phyloP scores from a whole-genome alignment of 108 stramenopile genomes.

The Heterococcus sp. region DNA sequence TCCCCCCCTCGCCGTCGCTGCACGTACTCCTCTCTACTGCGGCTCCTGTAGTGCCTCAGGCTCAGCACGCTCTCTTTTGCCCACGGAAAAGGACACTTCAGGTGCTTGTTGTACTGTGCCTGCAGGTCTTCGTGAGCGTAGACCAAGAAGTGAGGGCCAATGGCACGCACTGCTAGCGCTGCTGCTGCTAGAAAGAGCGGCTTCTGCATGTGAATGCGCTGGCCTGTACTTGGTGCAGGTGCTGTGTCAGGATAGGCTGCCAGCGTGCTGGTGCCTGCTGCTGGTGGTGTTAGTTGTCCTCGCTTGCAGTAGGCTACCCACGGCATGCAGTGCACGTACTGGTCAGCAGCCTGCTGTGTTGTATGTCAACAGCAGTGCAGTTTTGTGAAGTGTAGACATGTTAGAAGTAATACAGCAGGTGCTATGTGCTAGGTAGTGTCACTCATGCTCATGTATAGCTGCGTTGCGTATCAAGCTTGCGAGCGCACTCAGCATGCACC shows the following conservation, averaged over 20 bases:
- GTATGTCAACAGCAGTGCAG: too few species aligned
- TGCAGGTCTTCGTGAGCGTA: neutral
- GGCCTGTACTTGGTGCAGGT: neutral
- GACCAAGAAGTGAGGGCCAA: constrained; percentile 20
- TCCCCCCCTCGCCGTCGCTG: constrained; percentile 14
- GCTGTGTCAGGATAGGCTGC: constrained; percentile 2
- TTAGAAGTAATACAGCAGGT: too few species aligned
- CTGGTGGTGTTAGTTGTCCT: constrained; percentile 1
- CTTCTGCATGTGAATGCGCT: constrained; percentile 26
- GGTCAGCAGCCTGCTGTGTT: neutral
- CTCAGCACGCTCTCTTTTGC: neutral
- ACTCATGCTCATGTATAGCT: too few species aligned
- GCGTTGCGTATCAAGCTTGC: too few species aligned
- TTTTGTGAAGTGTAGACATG: too few species aligned
- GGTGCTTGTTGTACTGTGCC: constrained; percentile 3
- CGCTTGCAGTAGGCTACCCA: constrained; percentile 25
- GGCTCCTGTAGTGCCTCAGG: constrained; percentile 25
- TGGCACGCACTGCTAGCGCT: neutral
- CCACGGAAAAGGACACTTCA: constrained; percentile 20
- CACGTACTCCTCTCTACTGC: constrained; percentile 20
- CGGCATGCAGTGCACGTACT: constrained; percentile 21
- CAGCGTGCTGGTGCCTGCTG: neutral
- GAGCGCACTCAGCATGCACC: too few species aligned
- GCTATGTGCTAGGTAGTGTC: too few species aligned
- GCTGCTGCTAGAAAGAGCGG: constrained; percentile 6